phyloP scores from a whole-genome alignment of 352 stramenopile genomes.

The Peronosclerospora sorghi region DNA sequence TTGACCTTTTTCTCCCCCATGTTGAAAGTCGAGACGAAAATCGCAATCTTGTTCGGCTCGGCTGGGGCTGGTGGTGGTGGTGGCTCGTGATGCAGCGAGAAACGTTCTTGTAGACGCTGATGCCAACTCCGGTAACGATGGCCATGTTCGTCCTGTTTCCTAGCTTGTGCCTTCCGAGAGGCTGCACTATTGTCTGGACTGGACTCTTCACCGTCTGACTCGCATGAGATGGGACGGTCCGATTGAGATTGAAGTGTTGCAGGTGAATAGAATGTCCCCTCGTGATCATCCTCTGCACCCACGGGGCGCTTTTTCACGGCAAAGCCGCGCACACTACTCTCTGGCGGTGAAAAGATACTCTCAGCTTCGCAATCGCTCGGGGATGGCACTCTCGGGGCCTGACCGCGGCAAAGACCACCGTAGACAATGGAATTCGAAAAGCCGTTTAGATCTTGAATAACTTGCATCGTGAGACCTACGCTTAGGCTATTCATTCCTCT shows the following conservation, averaged over 20 bases:
- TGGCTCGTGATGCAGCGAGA: slow-evolving; percentile 15
- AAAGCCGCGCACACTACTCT: slow-evolving; percentile 18
- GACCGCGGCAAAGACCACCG: slow-evolving; percentile 40
- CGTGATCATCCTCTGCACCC: slow-evolving; percentile 13
- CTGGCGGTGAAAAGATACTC: slow-evolving; percentile 33
- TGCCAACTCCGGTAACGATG: slow-evolving; percentile 18
- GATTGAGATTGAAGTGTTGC: slow-evolving; percentile 13
- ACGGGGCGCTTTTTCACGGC: slow-evolving; percentile 19
- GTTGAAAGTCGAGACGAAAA: slow-evolving; percentile 81
- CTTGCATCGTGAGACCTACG: slow-evolving; percentile 36
- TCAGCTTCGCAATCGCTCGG: slow-evolving; percentile 24
- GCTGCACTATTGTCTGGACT: slow-evolving; percentile 4
- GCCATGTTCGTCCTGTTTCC: slow-evolving; percentile 9
- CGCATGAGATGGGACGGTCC: slow-evolving; percentile 12
- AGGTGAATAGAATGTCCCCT: slow-evolving; percentile 6
- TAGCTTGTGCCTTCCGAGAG: slow-evolving; percentile 3
- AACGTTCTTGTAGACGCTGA: slow-evolving; percentile 24
- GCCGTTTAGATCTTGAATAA: slow-evolving; percentile 55
- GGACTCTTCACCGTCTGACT: slow-evolving; percentile 18
- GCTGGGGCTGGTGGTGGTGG: slow-evolving; percentile 1
- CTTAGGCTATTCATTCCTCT: slow-evolving; percentile 23
- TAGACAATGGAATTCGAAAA: slow-evolving; percentile 71
- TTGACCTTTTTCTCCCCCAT: slow-evolving; percentile 72
- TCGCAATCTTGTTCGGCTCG: slow-evolving; percentile 33
- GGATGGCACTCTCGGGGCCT: slow-evolving; percentile 8